phyloP scores from a whole-genome alignment of 148 eudicot genomes.

The Nyssa sinensis region DNA sequence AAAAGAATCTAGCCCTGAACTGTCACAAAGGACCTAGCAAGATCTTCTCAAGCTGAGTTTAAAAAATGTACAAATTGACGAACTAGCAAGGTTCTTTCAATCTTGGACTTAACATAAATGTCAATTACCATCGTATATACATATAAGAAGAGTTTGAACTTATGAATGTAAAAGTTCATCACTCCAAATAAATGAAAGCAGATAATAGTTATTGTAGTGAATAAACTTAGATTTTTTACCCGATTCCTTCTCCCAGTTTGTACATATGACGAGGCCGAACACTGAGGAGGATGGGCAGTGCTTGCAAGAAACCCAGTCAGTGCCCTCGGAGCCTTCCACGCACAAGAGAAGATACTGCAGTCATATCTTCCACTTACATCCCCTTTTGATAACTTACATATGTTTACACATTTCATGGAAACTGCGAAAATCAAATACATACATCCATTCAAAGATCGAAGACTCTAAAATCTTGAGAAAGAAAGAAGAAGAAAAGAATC shows the following conservation, averaged over 20 bases:
- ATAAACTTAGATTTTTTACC: slow-evolving; percentile 42
- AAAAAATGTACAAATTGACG: slow-evolving; percentile 2
- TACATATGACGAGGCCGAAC: slow-evolving; percentile 30
- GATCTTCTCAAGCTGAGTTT: not conserved
- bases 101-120: not conserved
- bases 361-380: slow-evolving; percentile 59
- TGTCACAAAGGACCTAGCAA: not conserved
- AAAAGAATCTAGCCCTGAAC: not conserved
- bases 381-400: slow-evolving; percentile 59
- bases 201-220: not conserved
- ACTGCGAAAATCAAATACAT: slow-evolving; percentile 33
- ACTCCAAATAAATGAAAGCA: not conserved
- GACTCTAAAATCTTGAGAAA: not conserved
- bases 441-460: not conserved
- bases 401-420: slow-evolving; percentile 77
- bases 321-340: slow-evolving; percentile 89
- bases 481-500: not conserved
- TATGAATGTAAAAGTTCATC: no score
- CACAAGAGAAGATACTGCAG: slow-evolving; percentile 78
- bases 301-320: slow-evolving; percentile 84
- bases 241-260: slow-evolving; percentile 36
- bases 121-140: not conserved
- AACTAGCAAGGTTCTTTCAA: not conserved
- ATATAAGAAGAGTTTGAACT: not conserved
- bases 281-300: slow-evolving; percentile 47